Evolutionary conservation across 805 yeast genomes (phyloP), one percentile per base, ranked within the genome.

Genomic region (Helenozyma rhizophorensis): DNA sequence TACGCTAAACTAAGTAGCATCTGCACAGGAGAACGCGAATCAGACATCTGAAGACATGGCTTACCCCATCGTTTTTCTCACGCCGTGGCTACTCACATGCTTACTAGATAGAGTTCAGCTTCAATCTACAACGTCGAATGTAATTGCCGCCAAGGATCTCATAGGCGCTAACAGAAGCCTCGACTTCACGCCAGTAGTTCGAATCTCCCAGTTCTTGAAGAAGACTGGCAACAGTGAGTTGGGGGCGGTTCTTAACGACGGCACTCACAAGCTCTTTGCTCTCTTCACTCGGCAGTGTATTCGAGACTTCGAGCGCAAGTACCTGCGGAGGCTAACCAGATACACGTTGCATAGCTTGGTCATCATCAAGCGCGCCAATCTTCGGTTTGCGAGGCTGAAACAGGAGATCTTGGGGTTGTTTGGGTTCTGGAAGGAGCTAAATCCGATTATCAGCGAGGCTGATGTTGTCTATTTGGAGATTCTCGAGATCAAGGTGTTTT

Each of bases 251-350:
- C 34, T 63, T n/a, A 49, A 59, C 7, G 72, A 65, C 35, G 42
- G 53, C 4, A 41, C 48, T 3, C 58, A 59, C 37, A 52, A 50
- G 39, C 48, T 64, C 9, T 40, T 57, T 9, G 67, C 54, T 1
- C 34, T 44, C 3, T 54, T 66, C 37, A 56, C 59, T 2, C 51
- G 45, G 25, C 41, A 46, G 9, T 49, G 62, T 1, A 48, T 62
- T 3, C 39, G 49, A 7, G 27, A 39, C 15, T 61, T 58, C 39
- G 73, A 68, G 39, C 40, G 42, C 21, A 35, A 33, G 13, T 47
- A 62, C 34, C 43, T 53, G 13, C 58, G 57, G 28, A 41, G 71
- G 15, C 49, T 68, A 23, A 65, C 74, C 1, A 55, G 43, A 31
- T 37, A 51, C 21, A 57, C 66, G 1, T 27, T 37, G 15, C 50